Evolutionary conservation across 2,329 filamentous ascomycete species (phyloP).

Genomic region (Trichoderma polysporum): DNA sequence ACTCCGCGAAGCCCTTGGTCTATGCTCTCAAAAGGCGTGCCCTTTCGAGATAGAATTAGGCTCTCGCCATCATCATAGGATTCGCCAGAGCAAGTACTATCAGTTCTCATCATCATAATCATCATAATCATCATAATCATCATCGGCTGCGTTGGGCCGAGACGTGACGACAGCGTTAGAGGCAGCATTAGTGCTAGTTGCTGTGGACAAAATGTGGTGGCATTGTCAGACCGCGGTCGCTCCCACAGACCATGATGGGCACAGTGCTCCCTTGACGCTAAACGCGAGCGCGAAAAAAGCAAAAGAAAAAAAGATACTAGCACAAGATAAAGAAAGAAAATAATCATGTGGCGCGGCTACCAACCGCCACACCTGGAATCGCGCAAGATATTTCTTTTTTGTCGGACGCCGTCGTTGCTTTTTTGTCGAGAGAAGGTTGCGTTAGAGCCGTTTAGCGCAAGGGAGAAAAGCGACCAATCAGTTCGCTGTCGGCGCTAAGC

Average conservation of each 20-base stretch:
- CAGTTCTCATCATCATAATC: not conserved
- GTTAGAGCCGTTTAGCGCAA: conserved; percentile 19
- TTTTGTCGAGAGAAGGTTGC: conserved; percentile 20
- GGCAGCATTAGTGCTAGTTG: conserved; percentile 12
- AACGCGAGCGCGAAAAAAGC: not conserved
- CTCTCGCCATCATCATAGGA: not conserved
- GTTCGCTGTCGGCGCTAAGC: conserved; percentile 6
- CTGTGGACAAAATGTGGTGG: conserved; percentile 7
- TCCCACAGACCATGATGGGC: conserved; percentile 5
- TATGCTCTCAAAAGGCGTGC: not conserved
- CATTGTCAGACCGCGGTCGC: conserved; percentile 14
- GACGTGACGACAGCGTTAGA: conserved; percentile 4
- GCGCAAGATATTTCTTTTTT: conserved; percentile 1
- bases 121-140: conserved; percentile 10
- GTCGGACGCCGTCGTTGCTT: conserved; percentile 12
- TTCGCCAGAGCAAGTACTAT: not conserved
- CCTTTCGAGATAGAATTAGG: not conserved
- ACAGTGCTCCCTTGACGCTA: conserved; percentile 4
- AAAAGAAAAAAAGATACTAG: not conserved
- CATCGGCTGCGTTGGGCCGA: conserved; percentile 19
- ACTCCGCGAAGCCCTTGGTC: conserved; percentile 13
- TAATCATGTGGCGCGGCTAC: not conserved
- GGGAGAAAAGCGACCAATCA: conserved; percentile 16
- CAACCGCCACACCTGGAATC: not conserved
- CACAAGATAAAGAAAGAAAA: not conserved